Conservation (phyloP, 345 rosid species). For the Gossypium raimondii region DNA sequence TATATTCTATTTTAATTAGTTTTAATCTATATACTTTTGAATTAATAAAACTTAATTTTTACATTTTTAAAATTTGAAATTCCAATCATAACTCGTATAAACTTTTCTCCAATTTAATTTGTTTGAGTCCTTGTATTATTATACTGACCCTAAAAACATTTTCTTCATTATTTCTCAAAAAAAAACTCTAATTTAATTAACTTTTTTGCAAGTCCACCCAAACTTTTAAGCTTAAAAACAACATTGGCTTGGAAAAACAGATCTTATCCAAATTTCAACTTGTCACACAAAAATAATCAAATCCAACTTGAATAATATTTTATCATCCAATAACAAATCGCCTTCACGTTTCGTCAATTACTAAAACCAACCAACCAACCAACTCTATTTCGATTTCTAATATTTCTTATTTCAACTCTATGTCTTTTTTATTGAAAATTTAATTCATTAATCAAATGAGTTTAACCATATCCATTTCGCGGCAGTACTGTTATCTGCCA, state of each 20-base stretch:
- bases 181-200: no score
- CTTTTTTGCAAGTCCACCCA: no score
- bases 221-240: neutral
- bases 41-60: no score
- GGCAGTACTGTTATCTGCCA: neutral
- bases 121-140: no score
- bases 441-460: neutral
- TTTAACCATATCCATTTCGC: neutral
- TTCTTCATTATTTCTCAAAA: no score
- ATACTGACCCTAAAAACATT: no score
- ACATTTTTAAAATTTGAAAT: no score
- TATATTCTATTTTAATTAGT: no score
- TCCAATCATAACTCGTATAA: no score
- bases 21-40: no score
- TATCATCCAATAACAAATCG: neutral
- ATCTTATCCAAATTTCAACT: neutral
- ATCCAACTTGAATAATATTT: neutral
- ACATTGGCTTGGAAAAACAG: neutral
- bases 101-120: no score
- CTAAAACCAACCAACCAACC: conserved; percentile 2
- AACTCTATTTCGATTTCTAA: neutral
- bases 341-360: neutral
- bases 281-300: neutral
- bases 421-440: neutral
- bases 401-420: neutral